Evolutionary conservation across 345 rosid genomes (phyloP), one percentile per base, ranked within the genome.

Genomic region (Syzygium oleosum): DNA sequence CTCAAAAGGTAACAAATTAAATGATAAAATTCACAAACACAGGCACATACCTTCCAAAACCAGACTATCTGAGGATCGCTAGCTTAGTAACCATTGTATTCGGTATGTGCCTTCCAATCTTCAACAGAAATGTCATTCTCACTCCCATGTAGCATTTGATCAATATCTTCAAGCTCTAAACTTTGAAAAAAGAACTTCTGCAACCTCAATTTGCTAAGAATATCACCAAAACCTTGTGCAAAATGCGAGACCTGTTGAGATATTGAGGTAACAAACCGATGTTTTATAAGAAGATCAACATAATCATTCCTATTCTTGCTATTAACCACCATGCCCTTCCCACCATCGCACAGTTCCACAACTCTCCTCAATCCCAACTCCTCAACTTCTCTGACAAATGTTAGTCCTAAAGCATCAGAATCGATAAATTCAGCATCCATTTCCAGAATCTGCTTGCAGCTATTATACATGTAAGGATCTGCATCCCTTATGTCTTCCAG

Each of bases 91-190:
- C 99, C 98, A 88, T 91, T 93, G 90, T 96, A 98, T 85, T 94
- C 96, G 0, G 98, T 98, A 88, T 96, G 95, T 5, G 95, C 94
- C 91, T 90, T 96, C 99, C 99, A 98, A 68, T 94, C 99, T 88
- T 94, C 96, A 85, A 96, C 87, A 77, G 91, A 92, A 80, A 96
- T 93, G 23, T 90, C 90, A 90, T 88, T 89, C 87, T 93, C 97
- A 78, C 97, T 95, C 89, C 99, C 99, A 84, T 94, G 92, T 78
- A 98, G 95, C 99, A 98, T 98, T 92, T 93, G 88, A 90, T 98
- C 99, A 80, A 96, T 93, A 89, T 96, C 98, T 91, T 93, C 94
- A 23, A 91, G 93, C 91, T 94, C 92, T 89, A 95, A 83, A 88
- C 94, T 93, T 80, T 84, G 93, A 89, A 95, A 95, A 87, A 96